Conservation (phyloP, 805 yeast species). For the Wickerhamomyces chambardii region DNA sequence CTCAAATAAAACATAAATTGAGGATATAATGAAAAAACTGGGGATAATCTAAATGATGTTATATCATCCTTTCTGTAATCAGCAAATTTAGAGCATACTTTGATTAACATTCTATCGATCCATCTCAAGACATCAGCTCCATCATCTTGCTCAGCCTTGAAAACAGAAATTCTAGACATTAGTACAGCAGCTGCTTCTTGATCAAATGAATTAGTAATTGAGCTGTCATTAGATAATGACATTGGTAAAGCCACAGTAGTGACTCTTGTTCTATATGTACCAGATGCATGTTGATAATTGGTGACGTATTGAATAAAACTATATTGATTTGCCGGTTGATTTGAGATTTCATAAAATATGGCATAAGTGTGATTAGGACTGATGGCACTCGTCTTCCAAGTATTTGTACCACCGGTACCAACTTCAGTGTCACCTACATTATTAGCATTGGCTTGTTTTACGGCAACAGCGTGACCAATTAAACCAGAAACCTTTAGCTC, state of each 20-base stretch:
- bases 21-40: slow-evolving; percentile 81
- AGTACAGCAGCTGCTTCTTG: slow-evolving; percentile 97
- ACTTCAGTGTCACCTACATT: slow-evolving; percentile 88
- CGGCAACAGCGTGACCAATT: slow-evolving; percentile 86
- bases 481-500: slow-evolving; percentile 88
- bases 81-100: slow-evolving; percentile 87
- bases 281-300: slow-evolving; percentile 92
- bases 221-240: slow-evolving; percentile 47
- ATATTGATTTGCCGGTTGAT: slow-evolving; percentile 24
- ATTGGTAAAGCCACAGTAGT: slow-evolving; percentile 68
- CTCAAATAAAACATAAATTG: slow-evolving; percentile 94
- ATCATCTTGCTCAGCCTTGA: slow-evolving; percentile 74
- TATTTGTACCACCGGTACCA: slow-evolving; percentile 89
- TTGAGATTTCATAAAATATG: slow-evolving; percentile 75
- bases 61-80: slow-evolving; percentile 87
- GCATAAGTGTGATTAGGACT: slow-evolving; percentile 88
- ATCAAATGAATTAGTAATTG: slow-evolving; percentile 69
- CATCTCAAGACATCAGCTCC: slow-evolving; percentile 91
- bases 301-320: slow-evolving; percentile 78
- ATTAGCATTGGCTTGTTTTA: slow-evolving; percentile 50
- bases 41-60: slow-evolving; percentile 71
- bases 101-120: slow-evolving; percentile 88
- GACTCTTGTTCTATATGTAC: slow-evolving; percentile 80
- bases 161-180: slow-evolving; percentile 85
- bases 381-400: slow-evolving; percentile 78